phyloP scores from a whole-genome alignment of 495 filamentous ascomycete genomes.

The Annulohypoxylon stygium region DNA sequence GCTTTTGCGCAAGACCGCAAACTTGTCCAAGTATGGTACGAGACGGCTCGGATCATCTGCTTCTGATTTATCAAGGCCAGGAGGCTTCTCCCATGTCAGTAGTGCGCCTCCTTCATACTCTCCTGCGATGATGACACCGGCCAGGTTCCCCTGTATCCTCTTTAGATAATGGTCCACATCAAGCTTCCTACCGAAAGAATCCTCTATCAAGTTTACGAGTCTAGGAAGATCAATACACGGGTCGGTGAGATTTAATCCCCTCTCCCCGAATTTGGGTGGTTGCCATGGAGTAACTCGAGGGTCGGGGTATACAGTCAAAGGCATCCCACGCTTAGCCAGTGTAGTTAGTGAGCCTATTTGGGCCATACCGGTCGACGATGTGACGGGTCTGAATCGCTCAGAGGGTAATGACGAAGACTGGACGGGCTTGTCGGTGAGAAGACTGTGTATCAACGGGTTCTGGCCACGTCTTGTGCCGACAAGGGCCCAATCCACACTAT shows the following conservation, averaged over 20 bases:
- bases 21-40: constrained; percentile 98
- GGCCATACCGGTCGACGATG: constrained; percentile 49
- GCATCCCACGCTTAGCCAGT: constrained; percentile 91
- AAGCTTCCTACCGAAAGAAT: constrained; percentile 89
- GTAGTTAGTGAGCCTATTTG: constrained; percentile 71
- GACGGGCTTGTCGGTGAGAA: constrained; percentile 93
- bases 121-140: constrained; percentile 92
- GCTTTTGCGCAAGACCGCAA: constrained; percentile 87
- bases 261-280: constrained; percentile 66
- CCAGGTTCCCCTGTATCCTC: constrained; percentile 80
- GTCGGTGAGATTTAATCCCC: constrained; percentile 75
- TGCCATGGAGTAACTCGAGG: constrained; percentile 73
- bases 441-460: constrained; percentile 96
- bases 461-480: constrained; percentile 76
- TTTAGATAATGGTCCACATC: constrained; percentile 84
- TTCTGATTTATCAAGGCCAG: constrained; percentile 65
- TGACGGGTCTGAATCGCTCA: constrained; percentile 64
- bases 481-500: constrained; percentile 56
- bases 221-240: constrained; percentile 84
- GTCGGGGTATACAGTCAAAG: constrained; percentile 84
- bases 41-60: constrained; percentile 68
- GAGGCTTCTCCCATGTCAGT: constrained; percentile 91
- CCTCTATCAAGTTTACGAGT: constrained; percentile 89
- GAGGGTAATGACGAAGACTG: constrained; percentile 90
- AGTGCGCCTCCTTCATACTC: constrained; percentile 97